Base-by-base conservation (phyloP, 2,329 filamentous ascomycete genomes). In the Calonectria henricotiae region DNA sequence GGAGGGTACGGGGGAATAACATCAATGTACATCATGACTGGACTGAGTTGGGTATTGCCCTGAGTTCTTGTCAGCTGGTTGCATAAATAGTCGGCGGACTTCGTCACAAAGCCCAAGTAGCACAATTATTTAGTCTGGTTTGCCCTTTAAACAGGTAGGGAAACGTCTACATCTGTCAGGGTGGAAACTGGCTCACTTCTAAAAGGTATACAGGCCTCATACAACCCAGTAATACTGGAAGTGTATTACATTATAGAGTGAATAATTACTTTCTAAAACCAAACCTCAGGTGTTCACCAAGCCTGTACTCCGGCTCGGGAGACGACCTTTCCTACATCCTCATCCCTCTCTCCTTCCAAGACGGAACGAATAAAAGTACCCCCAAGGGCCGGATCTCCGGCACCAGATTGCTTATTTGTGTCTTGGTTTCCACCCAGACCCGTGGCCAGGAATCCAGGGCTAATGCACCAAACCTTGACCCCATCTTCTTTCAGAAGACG, bases 271-370 rank as follows among this genome's bases (percentile, higher is more conserved):
- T 58, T 37, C 15, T 23, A 7, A 2, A 4, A 1, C 13, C 13
- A 9, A 15, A 2, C 5, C 20, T 20, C 20, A 17, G 1, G 7
- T 23, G 5, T 8, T 49, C 41, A 67, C 65, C 65, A 67, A 32
- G 54, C 8, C 25, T 67, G 65, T 3, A 67, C 20, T 6, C 54
- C 58, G 9, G 30, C 44, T 9, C 25, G 12, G 2, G 43, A 54
- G 5, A 74, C 61, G 5, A 74, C 72, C 55, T 73, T 74, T 17
- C 85, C 85, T 27, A 80, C 80, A 73, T 86, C 82, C 1, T 61
- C 75, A 75, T 86, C 84, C 44, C 83, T 77, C 55, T 81, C 75
- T 0, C 85, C 85, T 69, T 86, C 82, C 25, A 86, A 72, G 0
- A 87, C 83, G 46, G 72, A 75, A 46, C 76, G 76, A 43, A 87